A percentile compares a stretch with the other conserved stretches of the same genome.
phyloP scores from a whole-genome alignment of 805 yeast genomes.

The Blastobotrys chiropterorum region DNA sequence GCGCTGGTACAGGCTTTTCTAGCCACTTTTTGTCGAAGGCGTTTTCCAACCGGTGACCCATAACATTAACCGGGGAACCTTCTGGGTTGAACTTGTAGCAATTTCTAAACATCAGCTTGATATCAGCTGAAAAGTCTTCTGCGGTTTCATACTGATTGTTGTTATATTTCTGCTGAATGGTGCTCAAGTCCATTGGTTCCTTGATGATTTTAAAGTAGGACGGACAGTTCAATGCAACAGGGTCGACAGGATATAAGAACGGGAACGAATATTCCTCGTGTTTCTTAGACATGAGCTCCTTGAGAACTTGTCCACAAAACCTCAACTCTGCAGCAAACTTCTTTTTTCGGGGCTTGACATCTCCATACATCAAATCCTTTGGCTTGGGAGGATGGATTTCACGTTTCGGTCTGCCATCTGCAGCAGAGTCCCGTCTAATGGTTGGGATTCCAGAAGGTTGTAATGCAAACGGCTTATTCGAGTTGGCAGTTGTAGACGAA shows the following conservation, averaged over 20 bases:
- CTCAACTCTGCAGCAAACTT: conserved; percentile 84
- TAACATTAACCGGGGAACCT: conserved; percentile 90
- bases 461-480: conserved; percentile 26
- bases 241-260: conserved; percentile 89
- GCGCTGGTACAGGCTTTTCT: conserved; percentile 67
- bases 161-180: conserved; percentile 70
- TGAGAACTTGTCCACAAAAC: conserved; percentile 74
- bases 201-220: conserved; percentile 80
- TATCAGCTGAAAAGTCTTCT: conserved; percentile 79
- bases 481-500: neutral
- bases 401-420: conserved; percentile 76
- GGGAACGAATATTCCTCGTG: conserved; percentile 83
- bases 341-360: conserved; percentile 84
- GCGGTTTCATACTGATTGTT: conserved; percentile 86
- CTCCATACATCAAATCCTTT: conserved; percentile 81
- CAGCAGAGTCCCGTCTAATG: conserved; percentile 68
- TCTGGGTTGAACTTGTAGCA: conserved; percentile 93
- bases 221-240: conserved; percentile 89
- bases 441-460: conserved; percentile 47
- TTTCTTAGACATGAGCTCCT: conserved; percentile 77
- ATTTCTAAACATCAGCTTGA: conserved; percentile 76
- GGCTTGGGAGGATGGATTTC: conserved; percentile 96
- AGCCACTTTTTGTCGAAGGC: conserved; percentile 85
- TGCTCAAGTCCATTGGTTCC: conserved; percentile 92
- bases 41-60: conserved; percentile 90